Percentiles rank a stretch among this genome's conserved stretches.
These are phyloP conservation scores for Truncatella angustata DNA, from an alignment of 2,329 filamentous ascomycete genomes.

Conservation along the genomic window DNA sequence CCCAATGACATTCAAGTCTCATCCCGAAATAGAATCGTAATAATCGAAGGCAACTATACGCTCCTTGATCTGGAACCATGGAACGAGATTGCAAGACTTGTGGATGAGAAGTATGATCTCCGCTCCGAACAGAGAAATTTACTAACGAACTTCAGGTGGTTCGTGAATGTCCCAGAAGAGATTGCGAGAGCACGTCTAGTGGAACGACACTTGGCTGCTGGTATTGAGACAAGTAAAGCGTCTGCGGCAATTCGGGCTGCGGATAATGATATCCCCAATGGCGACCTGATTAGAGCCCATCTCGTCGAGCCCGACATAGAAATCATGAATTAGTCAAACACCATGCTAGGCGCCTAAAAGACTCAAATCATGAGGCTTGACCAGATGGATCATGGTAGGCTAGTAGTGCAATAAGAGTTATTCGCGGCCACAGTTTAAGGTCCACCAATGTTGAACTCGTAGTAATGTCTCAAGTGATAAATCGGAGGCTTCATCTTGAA, in stretches of 20 bases:
- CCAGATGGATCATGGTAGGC: too few species aligned
- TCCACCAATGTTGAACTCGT: too few species aligned
- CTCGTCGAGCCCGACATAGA: constrained; percentile 22
- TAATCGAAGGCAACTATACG: constrained; percentile 51
- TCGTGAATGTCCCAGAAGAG: constrained; percentile 23
- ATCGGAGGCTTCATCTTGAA: too few species aligned
- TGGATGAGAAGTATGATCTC: constrained; percentile 38
- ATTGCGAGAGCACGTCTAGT: constrained; percentile 22
- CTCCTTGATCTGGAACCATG: constrained; percentile 44
- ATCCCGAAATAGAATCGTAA: constrained; percentile 43
- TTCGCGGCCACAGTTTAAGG: too few species aligned
- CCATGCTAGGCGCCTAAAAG: too few species aligned
- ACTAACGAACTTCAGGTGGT: constrained; percentile 20
- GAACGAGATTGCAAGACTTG: constrained; percentile 26
- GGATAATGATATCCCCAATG: constrained; percentile 30
- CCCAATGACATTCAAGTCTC: constrained; percentile 20
- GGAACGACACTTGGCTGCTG: constrained; percentile 23
- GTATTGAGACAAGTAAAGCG: constrained; percentile 24
- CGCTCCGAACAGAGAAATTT: background rate
- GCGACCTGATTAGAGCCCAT: constrained; percentile 22
- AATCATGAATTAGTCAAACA: constrained; percentile 24
- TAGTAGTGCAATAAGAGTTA: too few species aligned
- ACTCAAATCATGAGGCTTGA: too few species aligned
- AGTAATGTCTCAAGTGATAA: too few species aligned
- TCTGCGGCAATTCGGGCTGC: constrained; percentile 21